Conservation (phyloP, 2,329 filamentous ascomycete species). For the Colletotrichum sojae region DNA sequence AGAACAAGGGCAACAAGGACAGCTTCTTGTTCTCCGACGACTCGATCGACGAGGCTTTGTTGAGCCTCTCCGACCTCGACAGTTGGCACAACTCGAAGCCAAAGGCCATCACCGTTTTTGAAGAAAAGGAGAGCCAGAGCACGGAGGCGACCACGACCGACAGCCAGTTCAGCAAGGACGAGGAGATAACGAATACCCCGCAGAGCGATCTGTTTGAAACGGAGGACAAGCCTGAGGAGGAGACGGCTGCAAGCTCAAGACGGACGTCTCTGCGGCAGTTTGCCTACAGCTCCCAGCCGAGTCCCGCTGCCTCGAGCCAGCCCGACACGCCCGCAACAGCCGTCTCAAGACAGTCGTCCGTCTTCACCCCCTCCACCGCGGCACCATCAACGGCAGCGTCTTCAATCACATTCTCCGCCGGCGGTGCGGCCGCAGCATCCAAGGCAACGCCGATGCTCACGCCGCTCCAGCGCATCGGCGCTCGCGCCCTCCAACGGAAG, state of each 20-base stretch:
- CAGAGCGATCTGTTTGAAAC: conserved; percentile 30
- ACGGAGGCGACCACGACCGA: conserved; percentile 29
- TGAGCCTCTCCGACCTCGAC: conserved; percentile 66
- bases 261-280: conserved; percentile 45
- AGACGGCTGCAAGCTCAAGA: conserved; percentile 1
- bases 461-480: conserved; percentile 68
- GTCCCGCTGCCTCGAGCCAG: conserved; percentile 42
- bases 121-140: conserved; percentile 50
- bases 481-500: conserved; percentile 57
- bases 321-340: conserved; percentile 48
- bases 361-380: conserved; percentile 43
- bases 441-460: conserved; percentile 62
- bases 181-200: conserved; percentile 27
- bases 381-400: conserved; percentile 60
- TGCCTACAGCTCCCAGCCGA: conserved; percentile 43
- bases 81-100: conserved; percentile 60
- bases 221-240: conserved; percentile 9
- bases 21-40: conserved; percentile 68
- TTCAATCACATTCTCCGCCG: conserved; percentile 56
- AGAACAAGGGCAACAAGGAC: conserved; percentile 54
- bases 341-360: conserved; percentile 51
- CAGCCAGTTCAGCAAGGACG: conserved; percentile 40
- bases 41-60: conserved; percentile 68
- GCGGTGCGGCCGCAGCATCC: conserved; percentile 47
- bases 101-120: conserved; percentile 61